Conservation (phyloP, 148 eudicot species). For the Selenicereus undatus region DNA sequence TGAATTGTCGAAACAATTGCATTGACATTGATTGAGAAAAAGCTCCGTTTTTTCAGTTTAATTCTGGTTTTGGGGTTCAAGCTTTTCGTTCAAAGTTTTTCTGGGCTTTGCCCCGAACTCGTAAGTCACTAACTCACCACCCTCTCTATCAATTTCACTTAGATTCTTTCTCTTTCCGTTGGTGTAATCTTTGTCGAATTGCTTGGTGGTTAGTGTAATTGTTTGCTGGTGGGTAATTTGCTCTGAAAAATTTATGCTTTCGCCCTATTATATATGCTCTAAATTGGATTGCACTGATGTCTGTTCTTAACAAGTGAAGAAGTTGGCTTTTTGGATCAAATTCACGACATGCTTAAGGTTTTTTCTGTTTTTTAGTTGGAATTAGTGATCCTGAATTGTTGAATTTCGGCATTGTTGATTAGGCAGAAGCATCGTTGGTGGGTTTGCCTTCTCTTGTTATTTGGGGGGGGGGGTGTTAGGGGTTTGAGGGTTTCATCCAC, state of each 20-base stretch:
- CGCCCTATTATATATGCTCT: neutral
- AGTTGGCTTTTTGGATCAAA: neutral
- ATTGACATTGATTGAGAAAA: neutral
- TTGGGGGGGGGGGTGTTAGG: neutral
- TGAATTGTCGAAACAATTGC: neutral
- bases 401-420: neutral
- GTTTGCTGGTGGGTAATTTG: neutral
- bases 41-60: neutral
- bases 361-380: neutral
- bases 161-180: constrained; percentile 11
- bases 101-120: neutral
- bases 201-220: neutral
- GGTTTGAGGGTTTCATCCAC: neutral
- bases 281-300: neutral
- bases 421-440: neutral
- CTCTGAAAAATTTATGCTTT: neutral
- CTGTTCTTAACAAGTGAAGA: neutral
- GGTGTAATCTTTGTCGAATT: neutral
- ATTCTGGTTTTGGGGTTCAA: neutral
- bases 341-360: neutral
- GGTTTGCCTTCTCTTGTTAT: neutral
- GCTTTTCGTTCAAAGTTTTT: neutral
- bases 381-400: neutral
- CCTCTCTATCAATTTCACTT: constrained; percentile 16
- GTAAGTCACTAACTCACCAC: neutral